Base-by-base conservation (phyloP, 805 yeast species). In the Schwanniomyces pseudopolymorphus region DNA sequence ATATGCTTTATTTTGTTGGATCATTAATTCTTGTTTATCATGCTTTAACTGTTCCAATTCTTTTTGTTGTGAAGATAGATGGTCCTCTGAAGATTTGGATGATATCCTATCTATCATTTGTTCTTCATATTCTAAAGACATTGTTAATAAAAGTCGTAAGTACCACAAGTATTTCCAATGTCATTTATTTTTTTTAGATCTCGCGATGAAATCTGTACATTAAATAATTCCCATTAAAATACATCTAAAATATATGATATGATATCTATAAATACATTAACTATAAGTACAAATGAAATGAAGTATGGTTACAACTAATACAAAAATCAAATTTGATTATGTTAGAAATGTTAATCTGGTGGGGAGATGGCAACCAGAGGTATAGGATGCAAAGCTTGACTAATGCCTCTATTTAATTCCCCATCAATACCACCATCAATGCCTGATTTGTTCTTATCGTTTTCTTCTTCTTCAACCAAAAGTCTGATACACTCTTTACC, bases 361-460 rank as follows among this genome's bases (percentile, higher is more conserved):
- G 75, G 75, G 13, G 70, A 63, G 25, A 72, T 69, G 3, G 74
- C 74, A 17, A 71, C 65, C 43, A 55, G 67, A 1, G 75, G 75
- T 22, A 38, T 38, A 6, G 16, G 2, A 9, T 24, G 8, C 14
- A 31, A 17, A 16, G 20, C 35, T 31, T 2, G 35, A 14, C 19
- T 3, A 31, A 14, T 31, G 8, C 19, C 19, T 8, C 33, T 27
- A 27, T 27, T 5, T 27, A 27, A 13, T 14, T 16, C 35, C 16
- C 28, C 47, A 21, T 47, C 46, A 22, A 22, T 22, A 22, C 8
- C 8, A n/a, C 36, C 49, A 35, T 33, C 26, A 5, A 8, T 10
- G 6, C 33, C 33, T 13, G 11, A 7, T 20, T 44, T 45, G 19
- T 37, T 42, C 46, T 57, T 54, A 33, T 67, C 74, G 31, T 54